Evolutionary conservation across 345 rosid genomes (phyloP).

Genomic region (Arabidopsis suecica): DNA sequence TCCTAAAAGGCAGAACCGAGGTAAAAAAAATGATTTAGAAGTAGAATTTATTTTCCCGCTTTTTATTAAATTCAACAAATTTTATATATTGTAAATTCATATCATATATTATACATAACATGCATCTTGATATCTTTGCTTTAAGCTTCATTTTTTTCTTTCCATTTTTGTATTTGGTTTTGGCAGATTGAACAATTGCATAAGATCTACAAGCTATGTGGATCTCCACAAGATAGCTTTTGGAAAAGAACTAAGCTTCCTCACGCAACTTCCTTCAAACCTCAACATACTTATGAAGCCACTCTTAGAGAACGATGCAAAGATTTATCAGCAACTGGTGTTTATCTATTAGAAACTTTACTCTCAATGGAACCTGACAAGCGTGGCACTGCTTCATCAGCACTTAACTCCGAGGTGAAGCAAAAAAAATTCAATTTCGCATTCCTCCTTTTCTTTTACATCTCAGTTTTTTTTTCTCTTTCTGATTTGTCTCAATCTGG

Average conservation of each 20-base stretch:
- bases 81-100: too few relatives aligned
- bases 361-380: constrained; percentile 70
- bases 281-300: constrained; percentile 63
- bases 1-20: constrained; percentile 84
- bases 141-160: too few relatives aligned
- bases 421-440: neutral
- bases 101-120: too few relatives aligned
- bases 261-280: constrained; percentile 62
- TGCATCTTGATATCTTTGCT: too few relatives aligned
- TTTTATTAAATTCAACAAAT: too few relatives aligned
- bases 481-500: constrained; percentile 4
- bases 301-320: constrained; percentile 61
- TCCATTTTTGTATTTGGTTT: neutral
- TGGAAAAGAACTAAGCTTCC: constrained; percentile 66
- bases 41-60: neutral
- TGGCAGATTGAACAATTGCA: constrained; percentile 77
- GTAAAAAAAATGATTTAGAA: constrained; percentile 33
- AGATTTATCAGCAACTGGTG: constrained; percentile 51
- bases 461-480: neutral
- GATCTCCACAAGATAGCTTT: constrained; percentile 72
- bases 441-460: neutral
- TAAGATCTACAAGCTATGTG: constrained; percentile 77
- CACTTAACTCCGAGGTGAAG: constrained; percentile 65
- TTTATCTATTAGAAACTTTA: constrained; percentile 59
- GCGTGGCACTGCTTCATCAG: constrained; percentile 81